Evolutionary conservation across 2,329 filamentous ascomycete species (phyloP), one percentile per base, ranked within the genome.

Genomic region (Thelonectria discophora): DNA sequence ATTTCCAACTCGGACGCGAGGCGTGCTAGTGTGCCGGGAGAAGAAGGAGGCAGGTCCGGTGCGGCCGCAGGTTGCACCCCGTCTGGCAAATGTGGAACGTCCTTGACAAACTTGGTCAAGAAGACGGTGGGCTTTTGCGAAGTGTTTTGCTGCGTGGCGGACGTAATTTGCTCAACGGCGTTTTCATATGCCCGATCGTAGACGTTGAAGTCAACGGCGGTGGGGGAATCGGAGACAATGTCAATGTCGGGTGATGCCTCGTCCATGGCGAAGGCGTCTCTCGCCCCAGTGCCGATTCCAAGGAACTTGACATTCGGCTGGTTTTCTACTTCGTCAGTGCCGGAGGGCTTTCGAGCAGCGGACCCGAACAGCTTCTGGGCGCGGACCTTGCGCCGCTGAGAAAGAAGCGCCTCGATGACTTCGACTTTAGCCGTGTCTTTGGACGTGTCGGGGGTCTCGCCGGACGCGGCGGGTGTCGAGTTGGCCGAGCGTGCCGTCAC

Each of bases 171-270:
- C 27, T 95, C 86, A 77, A 97, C 92, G 63, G 91, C 86, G 18
- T 74, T 73, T 72, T 92, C 88, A 74, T 97, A 97, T 0, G 94
- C 94, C 1, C 86, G 87, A 75, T 97, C 92, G 75, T 97, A 97
- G 60, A 98, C 90, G 72, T 95, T 89, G 69, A 92, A 92, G 62
- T 96, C 93, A 6, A 92, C 91, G 1, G 89, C 90, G 0, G 90
- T 90, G 3, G 94, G 94, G 1, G 92, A 96, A 76, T 97, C 93
- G 30, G 91, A 92, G 42, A 97, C 88, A 5, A 90, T 75, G 20
- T 83, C 88, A 5, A 90, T 75, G 20, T 83, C 76, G 3, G 77
- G 76, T 13, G 76, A 77, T 10, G 74, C 68, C 21, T 77, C 73
- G 56, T 79, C 76, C 42, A 72, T 74, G 47, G 74, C 71, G 67